A percentile compares a stretch with the other conserved stretches of the same genome.
phyloP scores from a whole-genome alignment of 495 filamentous ascomycete genomes.

The Apodospora peruviana region DNA sequence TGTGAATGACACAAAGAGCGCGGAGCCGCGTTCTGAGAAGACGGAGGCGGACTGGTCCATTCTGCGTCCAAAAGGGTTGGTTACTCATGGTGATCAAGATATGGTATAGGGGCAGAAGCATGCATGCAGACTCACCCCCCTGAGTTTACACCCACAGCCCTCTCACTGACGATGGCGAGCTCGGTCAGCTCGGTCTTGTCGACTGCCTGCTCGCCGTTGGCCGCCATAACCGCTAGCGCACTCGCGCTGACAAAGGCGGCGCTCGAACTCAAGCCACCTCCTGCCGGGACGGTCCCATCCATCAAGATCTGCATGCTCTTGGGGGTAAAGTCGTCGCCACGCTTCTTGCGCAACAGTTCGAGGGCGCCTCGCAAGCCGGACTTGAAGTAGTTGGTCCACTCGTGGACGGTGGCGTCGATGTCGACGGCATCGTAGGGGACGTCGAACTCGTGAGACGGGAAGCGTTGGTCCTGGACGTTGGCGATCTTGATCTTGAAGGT shows the following conservation, averaged over 20 bases:
- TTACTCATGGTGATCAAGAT: neutral
- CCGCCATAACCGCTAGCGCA: slow-evolving; percentile 80
- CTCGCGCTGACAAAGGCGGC: slow-evolving; percentile 91
- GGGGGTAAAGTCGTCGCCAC: slow-evolving; percentile 52
- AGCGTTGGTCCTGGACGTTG: slow-evolving; percentile 74
- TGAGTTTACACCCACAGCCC: slow-evolving; percentile 92
- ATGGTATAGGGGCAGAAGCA: neutral
- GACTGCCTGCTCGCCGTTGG: slow-evolving; percentile 72
- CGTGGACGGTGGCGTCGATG: slow-evolving; percentile 76
- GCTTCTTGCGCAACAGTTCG: slow-evolving; percentile 67
- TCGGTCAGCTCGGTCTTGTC: slow-evolving; percentile 87
- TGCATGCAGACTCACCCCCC: slow-evolving; percentile 60
- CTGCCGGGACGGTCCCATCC: slow-evolving; percentile 86
- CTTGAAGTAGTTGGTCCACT: slow-evolving; percentile 99
- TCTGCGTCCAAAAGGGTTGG: slow-evolving; percentile 29
- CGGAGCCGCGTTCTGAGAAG: slow-evolving; percentile 77
- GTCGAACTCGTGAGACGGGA: slow-evolving; percentile 68
- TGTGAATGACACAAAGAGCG: slow-evolving; percentile 85
- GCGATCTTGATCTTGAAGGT: slow-evolving; percentile 53
- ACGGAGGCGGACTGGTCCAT: slow-evolving; percentile 99
- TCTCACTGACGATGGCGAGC: slow-evolving; percentile 87
- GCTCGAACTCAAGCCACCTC: slow-evolving; percentile 87
- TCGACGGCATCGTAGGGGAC: slow-evolving; percentile 63
- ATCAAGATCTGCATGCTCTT: slow-evolving; percentile 82
- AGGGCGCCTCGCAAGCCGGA: slow-evolving; percentile 78